A percentile compares a stretch with the other conserved stretches of the same genome.
Conservation (phyloP, 306 rosid species). For the Mimosa bimucronata region DNA sequence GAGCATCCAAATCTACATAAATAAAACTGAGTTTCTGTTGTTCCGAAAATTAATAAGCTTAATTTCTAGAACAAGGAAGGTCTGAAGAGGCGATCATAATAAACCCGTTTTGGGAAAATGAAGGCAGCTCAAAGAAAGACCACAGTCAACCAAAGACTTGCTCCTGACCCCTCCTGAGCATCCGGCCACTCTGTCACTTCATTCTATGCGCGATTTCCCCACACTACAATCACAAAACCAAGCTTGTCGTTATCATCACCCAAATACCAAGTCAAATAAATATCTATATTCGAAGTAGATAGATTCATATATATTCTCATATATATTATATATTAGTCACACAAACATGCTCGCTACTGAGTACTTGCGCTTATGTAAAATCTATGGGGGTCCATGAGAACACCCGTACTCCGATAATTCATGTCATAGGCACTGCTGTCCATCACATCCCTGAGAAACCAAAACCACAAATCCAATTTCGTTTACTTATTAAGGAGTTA, state of each 20-base stretch:
- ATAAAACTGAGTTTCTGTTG: not conserved
- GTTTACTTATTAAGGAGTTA: conserved; percentile 1
- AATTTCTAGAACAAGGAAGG: not conserved
- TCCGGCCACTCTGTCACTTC: no score
- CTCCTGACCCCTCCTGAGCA: no score
- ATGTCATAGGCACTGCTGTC: not conserved
- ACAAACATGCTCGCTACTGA: not conserved
- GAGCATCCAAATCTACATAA: not conserved
- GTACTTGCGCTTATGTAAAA: conserved; percentile 7
- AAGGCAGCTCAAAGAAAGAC: not conserved
- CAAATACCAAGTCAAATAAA: not conserved
- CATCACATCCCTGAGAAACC: not conserved
- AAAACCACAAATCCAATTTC: not conserved
- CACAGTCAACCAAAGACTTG: not conserved
- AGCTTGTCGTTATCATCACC: not conserved
- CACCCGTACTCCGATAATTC: not conserved
- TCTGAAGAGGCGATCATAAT: not conserved
- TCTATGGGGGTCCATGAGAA: conserved; percentile 35
- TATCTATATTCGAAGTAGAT: not conserved
- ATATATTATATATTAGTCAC: not conserved
- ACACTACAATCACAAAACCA: no score
- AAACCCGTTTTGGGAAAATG: not conserved
- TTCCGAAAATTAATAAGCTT: not conserved
- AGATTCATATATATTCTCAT: not conserved
- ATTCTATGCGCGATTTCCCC: no score